Evolutionary conservation across 108 stramenopile species (phyloP).

Genomic region (Mediolabrus comicus): DNA sequence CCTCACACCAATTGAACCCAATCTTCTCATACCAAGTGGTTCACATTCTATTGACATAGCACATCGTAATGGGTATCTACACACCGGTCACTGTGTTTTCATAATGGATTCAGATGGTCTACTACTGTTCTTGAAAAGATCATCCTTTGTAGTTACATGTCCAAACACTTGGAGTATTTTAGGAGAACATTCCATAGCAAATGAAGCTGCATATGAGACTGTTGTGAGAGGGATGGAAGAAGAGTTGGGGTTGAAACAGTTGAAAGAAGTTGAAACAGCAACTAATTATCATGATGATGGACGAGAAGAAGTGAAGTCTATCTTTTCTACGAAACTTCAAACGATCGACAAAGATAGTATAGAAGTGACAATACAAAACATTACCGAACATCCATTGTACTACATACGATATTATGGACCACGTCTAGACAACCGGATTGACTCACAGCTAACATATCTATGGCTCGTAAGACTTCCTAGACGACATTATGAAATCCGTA

Average conservation of each 20-base stretch:
- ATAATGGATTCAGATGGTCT: constrained; percentile 25
- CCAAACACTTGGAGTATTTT: constrained; percentile 44
- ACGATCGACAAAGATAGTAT: background rate
- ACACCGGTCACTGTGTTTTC: constrained; percentile 26
- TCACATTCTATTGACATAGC: constrained; percentile 25
- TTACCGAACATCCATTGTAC: constrained; percentile 39
- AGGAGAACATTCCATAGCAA: constrained; percentile 36
- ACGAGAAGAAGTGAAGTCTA: background rate
- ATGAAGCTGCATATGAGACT: constrained; percentile 12
- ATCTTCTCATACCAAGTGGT: constrained; percentile 7
- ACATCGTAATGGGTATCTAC: constrained; percentile 37
- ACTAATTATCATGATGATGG: background rate
- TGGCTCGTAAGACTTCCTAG: constrained; percentile 33
- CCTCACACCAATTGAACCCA: constrained; percentile 49
- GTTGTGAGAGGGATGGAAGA: constrained; percentile 35
- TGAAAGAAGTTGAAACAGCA: background rate
- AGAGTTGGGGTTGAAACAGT: constrained; percentile 25
- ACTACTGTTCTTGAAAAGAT: constrained; percentile 38
- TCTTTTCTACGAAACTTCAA: background rate
- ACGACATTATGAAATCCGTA: constrained; percentile 18
- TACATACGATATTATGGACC: constrained; percentile 48
- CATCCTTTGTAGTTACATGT: constrained; percentile 41
- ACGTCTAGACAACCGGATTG: constrained; percentile 36
- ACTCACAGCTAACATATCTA: constrained; percentile 44
- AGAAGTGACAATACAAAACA: constrained; percentile 24